A percentile compares a stretch with the other conserved stretches of the same genome.
Evolutionary conservation across 257 asterid species (phyloP).

Genomic region (Coffea canephora): DNA sequence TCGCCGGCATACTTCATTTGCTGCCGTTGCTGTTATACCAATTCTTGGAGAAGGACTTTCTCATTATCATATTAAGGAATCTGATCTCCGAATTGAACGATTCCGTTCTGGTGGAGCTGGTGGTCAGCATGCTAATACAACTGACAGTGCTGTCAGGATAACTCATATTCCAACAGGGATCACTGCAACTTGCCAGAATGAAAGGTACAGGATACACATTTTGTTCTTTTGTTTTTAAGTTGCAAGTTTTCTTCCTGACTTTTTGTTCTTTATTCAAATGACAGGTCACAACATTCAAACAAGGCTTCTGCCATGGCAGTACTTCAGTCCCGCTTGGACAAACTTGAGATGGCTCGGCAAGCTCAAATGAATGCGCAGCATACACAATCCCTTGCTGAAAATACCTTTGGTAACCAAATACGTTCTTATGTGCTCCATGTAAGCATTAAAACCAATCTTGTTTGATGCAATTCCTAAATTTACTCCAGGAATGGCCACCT

Average conservation of each 20-base stretch:
- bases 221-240: background rate
- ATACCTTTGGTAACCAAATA: slow-evolving; percentile 91
- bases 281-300: slow-evolving; percentile 95
- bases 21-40: slow-evolving; percentile 93
- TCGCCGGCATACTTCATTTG: slow-evolving; percentile 93
- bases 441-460: slow-evolving; percentile 23
- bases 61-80: slow-evolving; percentile 74
- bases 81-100: slow-evolving; percentile 80
- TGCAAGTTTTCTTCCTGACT: slow-evolving; percentile 2
- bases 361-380: slow-evolving; percentile 81
- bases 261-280: background rate
- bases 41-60: slow-evolving; percentile 76
- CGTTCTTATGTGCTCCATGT: slow-evolving; percentile 92
- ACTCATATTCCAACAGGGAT: slow-evolving; percentile 96
- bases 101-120: slow-evolving; percentile 86
- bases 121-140: slow-evolving; percentile 86
- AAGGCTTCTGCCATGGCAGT: slow-evolving; percentile 94
- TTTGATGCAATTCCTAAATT: background rate
- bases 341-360: slow-evolving; percentile 82
- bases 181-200: slow-evolving; percentile 83
- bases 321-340: slow-evolving; percentile 93
- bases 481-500: slow-evolving; percentile 5
- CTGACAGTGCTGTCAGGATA: slow-evolving; percentile 92
- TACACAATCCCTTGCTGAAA: slow-evolving; percentile 77
- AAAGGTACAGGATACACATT: slow-evolving; percentile 50